Evolutionary conservation across 1,284 basidiomycete species (phyloP).

Genomic region (Pascua sp.): DNA sequence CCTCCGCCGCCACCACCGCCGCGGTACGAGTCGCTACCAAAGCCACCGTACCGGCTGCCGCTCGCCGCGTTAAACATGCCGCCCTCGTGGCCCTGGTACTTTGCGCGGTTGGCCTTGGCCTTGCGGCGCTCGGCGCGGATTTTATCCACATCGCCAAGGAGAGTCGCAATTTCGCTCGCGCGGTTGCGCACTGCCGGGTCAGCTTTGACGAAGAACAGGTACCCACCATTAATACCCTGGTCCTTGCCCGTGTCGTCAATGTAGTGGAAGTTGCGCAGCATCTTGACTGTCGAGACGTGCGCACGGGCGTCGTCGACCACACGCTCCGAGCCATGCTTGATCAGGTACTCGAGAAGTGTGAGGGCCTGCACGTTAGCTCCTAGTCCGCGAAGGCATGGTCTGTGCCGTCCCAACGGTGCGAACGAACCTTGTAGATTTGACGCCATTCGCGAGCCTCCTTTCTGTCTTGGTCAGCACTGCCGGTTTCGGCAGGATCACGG

Average conservation of each 20-base stretch:
- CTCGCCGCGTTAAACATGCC: conserved; percentile 46
- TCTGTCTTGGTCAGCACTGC: conserved; percentile 17
- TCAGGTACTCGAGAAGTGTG: conserved; percentile 88
- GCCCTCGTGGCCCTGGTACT: conserved; percentile 69
- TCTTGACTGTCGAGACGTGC: conserved; percentile 93
- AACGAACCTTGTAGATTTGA: conserved; percentile 90
- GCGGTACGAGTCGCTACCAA: conserved; percentile 65
- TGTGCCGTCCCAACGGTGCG: background rate
- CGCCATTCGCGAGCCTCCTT: conserved; percentile 98
- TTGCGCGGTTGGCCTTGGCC: conserved; percentile 87
- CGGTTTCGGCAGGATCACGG: conserved; percentile 79
- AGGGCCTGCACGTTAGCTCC: conserved; percentile 60
- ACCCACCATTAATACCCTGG: conserved; percentile 90
- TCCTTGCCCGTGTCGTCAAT: conserved; percentile 99
- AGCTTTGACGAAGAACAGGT: background rate
- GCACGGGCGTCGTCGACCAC: conserved; percentile 96
- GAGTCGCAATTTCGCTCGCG: conserved; percentile 82
- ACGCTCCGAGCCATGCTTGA: conserved; percentile 97
- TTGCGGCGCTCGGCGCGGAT: conserved; percentile 87
- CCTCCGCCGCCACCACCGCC: conserved; percentile 51
- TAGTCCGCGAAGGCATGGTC: background rate
- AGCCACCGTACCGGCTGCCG: conserved; percentile 70
- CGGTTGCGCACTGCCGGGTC: conserved; percentile 49
- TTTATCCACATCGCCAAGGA: conserved; percentile 85
- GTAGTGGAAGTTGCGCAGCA: conserved; percentile 97